Percentiles rank a stretch among this genome's conserved stretches.
phyloP scores from a whole-genome alignment of 495 filamentous ascomycete species.

The Hypoxylon fuscum region DNA sequence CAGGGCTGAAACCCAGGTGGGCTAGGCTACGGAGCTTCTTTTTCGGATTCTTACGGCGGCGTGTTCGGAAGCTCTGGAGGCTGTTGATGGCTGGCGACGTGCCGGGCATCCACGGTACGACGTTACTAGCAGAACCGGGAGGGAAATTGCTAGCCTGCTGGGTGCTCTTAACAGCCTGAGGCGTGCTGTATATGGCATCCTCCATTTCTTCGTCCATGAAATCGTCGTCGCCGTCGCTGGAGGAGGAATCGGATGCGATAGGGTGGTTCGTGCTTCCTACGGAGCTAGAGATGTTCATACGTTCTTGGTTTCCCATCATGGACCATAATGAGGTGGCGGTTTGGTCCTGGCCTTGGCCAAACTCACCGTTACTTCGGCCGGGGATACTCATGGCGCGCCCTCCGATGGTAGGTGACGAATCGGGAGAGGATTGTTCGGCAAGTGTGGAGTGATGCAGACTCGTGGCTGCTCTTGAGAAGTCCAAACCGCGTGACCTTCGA shows the following conservation, averaged over 20 bases:
- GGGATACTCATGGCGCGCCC: slow-evolving; percentile 85
- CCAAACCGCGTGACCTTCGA: slow-evolving; percentile 83
- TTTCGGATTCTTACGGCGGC: slow-evolving; percentile 66
- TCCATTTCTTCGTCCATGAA: slow-evolving; percentile 84
- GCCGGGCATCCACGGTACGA: slow-evolving; percentile 61
- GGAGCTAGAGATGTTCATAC: slow-evolving; percentile 80
- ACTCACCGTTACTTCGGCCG: slow-evolving; percentile 48
- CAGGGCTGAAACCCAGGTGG: slow-evolving; percentile 51
- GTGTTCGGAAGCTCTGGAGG: slow-evolving; percentile 81
- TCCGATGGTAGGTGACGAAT: slow-evolving; percentile 87
- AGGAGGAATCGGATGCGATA: slow-evolving; percentile 80
- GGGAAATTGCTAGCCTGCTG: slow-evolving; percentile 34
- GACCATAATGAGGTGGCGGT: slow-evolving; percentile 55
- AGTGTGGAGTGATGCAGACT: slow-evolving; percentile 96
- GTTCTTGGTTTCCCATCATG: slow-evolving; percentile 67
- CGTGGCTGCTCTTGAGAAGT: slow-evolving; percentile 93
- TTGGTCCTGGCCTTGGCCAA: slow-evolving; percentile 49
- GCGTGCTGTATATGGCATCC: slow-evolving; percentile 76
- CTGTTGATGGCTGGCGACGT: slow-evolving; percentile 74
- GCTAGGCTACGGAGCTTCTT: slow-evolving; percentile 50
- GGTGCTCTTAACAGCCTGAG: slow-evolving; percentile 64
- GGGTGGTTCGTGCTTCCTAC: slow-evolving; percentile 85
- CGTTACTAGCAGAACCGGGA: slow-evolving; percentile 48
- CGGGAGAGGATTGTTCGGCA: slow-evolving; percentile 88
- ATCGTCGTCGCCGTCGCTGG: slow-evolving; percentile 78